Evolutionary conservation across 2,329 filamentous ascomycete species (phyloP).

Genomic region (Albifimbria verrucaria): DNA sequence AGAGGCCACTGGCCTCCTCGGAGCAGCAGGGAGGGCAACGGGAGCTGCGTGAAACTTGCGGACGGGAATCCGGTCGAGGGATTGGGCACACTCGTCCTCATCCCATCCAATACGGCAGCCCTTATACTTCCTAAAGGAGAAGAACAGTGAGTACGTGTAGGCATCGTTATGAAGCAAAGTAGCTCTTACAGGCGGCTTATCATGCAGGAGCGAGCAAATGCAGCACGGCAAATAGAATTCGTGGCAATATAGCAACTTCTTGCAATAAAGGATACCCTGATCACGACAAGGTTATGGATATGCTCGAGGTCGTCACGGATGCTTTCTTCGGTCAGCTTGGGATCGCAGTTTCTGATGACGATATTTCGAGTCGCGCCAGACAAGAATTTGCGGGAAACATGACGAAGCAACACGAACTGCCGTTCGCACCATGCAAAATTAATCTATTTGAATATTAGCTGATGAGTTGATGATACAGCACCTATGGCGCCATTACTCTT

Average conservation of each 20-base stretch:
- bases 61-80: slow-evolving; percentile 35
- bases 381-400: slow-evolving; percentile 62
- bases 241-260: slow-evolving; percentile 66
- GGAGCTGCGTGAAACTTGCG: slow-evolving; percentile 13
- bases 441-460: slow-evolving; percentile 44
- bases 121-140: slow-evolving; percentile 60
- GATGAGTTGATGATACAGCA: no score
- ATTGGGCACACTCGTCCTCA: slow-evolving; percentile 67
- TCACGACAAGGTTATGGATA: slow-evolving; percentile 73
- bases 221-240: slow-evolving; percentile 73
- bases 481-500: slow-evolving; percentile 45
- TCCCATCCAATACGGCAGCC: slow-evolving; percentile 68
- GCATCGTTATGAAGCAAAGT: background rate
- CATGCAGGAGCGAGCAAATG: slow-evolving; percentile 77
- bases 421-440: slow-evolving; percentile 67
- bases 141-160: background rate
- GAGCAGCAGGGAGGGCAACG: slow-evolving; percentile 12
- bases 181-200: slow-evolving; percentile 53
- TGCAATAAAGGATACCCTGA: slow-evolving; percentile 58
- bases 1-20: slow-evolving; percentile 31
- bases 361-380: slow-evolving; percentile 72
- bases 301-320: slow-evolving; percentile 76
- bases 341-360: slow-evolving; percentile 58
- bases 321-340: slow-evolving; percentile 56
- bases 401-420: slow-evolving; percentile 62